These are phyloP conservation scores for Alternaria incomplexa DNA, from an alignment of 2,329 filamentous ascomycete species.

Conservation along the genomic window DNA sequence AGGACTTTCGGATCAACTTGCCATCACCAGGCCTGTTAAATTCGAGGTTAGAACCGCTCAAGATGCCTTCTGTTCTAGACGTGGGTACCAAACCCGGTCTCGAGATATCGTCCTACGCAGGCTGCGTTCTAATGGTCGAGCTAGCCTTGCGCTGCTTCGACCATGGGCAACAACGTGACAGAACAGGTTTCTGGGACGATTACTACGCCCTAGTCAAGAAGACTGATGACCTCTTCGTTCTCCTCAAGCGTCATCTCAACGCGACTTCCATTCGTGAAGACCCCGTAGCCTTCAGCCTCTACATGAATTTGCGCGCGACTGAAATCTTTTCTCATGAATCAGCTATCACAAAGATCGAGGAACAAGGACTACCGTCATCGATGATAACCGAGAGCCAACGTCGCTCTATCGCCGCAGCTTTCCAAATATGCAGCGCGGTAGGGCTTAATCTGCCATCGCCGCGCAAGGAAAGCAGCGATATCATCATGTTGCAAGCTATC, in stretches of 20 bases:
- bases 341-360: background rate
- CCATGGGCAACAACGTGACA: background rate
- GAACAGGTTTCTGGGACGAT: background rate
- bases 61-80: background rate
- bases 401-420: background rate
- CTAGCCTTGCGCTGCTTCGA: conserved; percentile 1
- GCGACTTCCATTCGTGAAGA: conserved; percentile 1
- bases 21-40: background rate
- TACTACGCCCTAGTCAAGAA: background rate
- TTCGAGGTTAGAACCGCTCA: background rate
- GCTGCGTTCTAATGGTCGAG: background rate
- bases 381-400: background rate
- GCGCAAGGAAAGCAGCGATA: background rate
- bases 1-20: background rate
- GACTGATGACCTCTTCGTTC: background rate
- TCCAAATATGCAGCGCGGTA: conserved; percentile 2
- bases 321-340: background rate
- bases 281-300: background rate
- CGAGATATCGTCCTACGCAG: background rate
- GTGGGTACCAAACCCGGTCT: background rate
- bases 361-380: background rate
- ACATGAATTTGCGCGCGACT: background rate
- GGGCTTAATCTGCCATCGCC: background rate
- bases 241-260: background rate
- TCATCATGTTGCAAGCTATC: background rate